Base-by-base conservation (phyloP, 2,329 filamentous ascomycete species). In the Alternaria rosae region DNA sequence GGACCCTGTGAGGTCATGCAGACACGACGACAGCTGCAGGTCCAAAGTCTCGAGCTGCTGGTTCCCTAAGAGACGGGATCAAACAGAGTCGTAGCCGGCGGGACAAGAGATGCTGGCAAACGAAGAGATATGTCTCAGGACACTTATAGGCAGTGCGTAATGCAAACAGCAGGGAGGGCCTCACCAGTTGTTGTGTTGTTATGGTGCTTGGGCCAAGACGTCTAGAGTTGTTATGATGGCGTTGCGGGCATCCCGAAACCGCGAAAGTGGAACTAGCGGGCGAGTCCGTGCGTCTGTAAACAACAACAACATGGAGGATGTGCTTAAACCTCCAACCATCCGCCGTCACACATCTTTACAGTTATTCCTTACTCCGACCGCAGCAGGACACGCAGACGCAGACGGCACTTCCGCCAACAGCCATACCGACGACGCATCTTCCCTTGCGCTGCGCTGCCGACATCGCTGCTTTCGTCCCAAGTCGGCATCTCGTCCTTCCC, bases 271-370 rank as follows among this genome's bases (percentile, higher is more conserved):
- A 67, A 47, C 62, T 72, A 71, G 64, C 52, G 64, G 53, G 50
- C 20, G 56, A 35, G 60, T 42, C 59, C 63, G 62, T 59, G 63
- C 55, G 20, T 42, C 45, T 61, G 61, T 69, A 67, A 67, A 68
- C 68, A 73, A 69, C 68, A 72, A 75, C 64, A 74, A 70, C 69
- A 58, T 54, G 20, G 32, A 50, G 35, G 61, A 70, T 71, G 69
- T 70, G 66, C 71, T 68, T 64, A 71, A 62, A 67, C 58, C 66
- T 69, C 62, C 67, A 68, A 68, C 69, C 72, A 72, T 67, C 70
- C 69, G 64, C 73, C 59, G 61, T 64, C 69, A 66, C 67, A 65
- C 75, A 79, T 79, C 76, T 70, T 76, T 78, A 78, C 75, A 69
- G 66, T 67, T 78, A 77, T 78, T 76, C 63, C 66, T 76, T 71